Conservation (phyloP, 805 yeast species). For the Wickerhamomyces queroliae region DNA sequence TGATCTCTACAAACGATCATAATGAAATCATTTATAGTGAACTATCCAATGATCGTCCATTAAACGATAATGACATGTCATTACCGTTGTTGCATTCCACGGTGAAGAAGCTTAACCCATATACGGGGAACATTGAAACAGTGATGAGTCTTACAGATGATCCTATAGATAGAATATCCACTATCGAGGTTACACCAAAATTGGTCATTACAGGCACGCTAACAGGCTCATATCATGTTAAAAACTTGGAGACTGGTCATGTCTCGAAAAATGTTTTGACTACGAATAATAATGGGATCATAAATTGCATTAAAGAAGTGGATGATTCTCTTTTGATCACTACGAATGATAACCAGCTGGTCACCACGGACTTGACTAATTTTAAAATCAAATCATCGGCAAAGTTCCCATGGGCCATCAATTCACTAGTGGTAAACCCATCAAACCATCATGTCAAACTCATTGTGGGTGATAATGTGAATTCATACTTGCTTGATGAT, state of each 20-base stretch:
- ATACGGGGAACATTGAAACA: conserved; percentile 20
- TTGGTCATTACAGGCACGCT: conserved; percentile 48
- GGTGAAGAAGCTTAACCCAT: conserved; percentile 20
- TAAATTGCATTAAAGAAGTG: conserved; percentile 40
- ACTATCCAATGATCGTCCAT: neutral
- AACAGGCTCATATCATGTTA: conserved; percentile 41
- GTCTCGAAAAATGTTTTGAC: conserved; percentile 36
- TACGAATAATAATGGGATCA: conserved; percentile 40
- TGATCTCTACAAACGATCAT: conserved; percentile 24
- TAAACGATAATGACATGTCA: neutral
- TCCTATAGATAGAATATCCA: conserved; percentile 34
- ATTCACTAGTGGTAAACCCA: conserved; percentile 40
- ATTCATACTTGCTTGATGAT: conserved; percentile 39
- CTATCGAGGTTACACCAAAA: conserved; percentile 37
- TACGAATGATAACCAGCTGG: conserved; percentile 42
- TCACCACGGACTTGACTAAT: conserved; percentile 32
- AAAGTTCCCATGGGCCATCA: conserved; percentile 41
- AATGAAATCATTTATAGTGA: conserved; percentile 7
- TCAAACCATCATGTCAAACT: conserved; percentile 31
- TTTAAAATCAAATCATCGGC: conserved; percentile 11
- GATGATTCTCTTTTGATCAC: conserved; percentile 35
- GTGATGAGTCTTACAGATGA: conserved; percentile 30
- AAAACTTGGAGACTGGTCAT: conserved; percentile 25
- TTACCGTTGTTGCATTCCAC: conserved; percentile 2
- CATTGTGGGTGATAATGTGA: conserved; percentile 45